Conservation (phyloP, 139 green algal genomes). For the Volvox reticuliferus region DNA sequence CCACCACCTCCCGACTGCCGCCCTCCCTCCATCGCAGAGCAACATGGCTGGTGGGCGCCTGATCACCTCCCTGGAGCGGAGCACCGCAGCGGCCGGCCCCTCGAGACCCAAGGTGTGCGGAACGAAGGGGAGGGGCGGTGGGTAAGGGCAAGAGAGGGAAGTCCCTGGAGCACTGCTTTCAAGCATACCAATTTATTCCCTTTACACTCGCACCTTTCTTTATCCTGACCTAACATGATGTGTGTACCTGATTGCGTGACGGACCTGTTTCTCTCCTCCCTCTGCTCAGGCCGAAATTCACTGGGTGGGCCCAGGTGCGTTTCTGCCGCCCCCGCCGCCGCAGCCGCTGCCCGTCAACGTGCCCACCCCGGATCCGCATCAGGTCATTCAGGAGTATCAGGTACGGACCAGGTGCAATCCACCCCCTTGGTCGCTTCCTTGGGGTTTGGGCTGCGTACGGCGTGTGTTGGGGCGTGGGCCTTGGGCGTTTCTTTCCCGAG, state of each 20-base stretch:
- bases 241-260: too few relatives aligned
- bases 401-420: not conserved
- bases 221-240: too few relatives aligned
- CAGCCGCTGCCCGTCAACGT: not conserved
- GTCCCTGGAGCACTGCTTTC: too few relatives aligned
- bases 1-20: too few relatives aligned
- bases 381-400: not conserved
- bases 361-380: not conserved
- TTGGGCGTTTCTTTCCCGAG: too few relatives aligned
- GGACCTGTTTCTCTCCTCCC: not conserved
- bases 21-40: not conserved
- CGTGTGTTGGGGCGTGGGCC: too few relatives aligned
- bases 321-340: not conserved
- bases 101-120: constrained; percentile 10
- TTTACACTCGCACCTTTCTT: too few relatives aligned
- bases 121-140: not conserved
- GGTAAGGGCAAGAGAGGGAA: too few relatives aligned
- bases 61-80: not conserved
- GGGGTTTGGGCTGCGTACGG: too few relatives aligned
- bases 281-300: not conserved
- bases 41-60: not conserved
- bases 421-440: too few relatives aligned
- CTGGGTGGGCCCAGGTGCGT: constrained; percentile 1
- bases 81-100: not conserved
- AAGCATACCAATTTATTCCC: too few relatives aligned